Evolutionary conservation across 306 rosid genomes (phyloP), one percentile per base, ranked within the genome.

Genomic region (Glycine soja): DNA sequence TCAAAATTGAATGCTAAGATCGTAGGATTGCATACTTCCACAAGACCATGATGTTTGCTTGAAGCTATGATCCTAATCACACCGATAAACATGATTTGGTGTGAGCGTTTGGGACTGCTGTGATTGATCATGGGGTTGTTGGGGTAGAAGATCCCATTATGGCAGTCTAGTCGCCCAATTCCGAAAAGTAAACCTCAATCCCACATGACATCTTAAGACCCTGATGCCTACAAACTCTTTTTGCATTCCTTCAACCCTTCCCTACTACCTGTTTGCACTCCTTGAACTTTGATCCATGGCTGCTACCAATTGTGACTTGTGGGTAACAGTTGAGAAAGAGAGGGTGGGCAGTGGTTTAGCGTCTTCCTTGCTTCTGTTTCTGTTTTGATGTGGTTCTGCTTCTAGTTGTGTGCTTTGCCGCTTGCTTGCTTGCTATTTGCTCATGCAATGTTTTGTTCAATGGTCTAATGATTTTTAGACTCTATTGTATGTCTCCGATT

Each of bases 21-120:
- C 14, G 19, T 10, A 59, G 38, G 11, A 59, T 30, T 59, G 65
- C 13, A 10, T 13, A 59, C 13, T 9, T 58, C n/a, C 40, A 19
- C 13, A 7, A 59, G 65, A 16, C 40, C 40, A 4, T 3, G 65
- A 59, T 4, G 24, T 59, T 59, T 59, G 65, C 7, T 59, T 59
- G 65, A 19, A 19, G 40, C 65, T 59, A 59, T 30, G 58, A 59
- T 59, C 65, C 65, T 4, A 38, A 58, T 58, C 65, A 19, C n/a
- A 19, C 65, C 40, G 0, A 24, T 18, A 36, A 19, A 10, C 36
- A 58, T 12, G 11, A 24, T 59, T 62, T 62, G 45, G 16, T 32
- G 45, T 62, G 68, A 3, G 11, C 2, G 4, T 32, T 62, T 32
- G 68, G 4, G 43, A 62, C 32, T 62, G 15, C 43, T 38, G 43